Conservation (phyloP, 306 rosid genomes). For the Mimosa pudica region DNA sequence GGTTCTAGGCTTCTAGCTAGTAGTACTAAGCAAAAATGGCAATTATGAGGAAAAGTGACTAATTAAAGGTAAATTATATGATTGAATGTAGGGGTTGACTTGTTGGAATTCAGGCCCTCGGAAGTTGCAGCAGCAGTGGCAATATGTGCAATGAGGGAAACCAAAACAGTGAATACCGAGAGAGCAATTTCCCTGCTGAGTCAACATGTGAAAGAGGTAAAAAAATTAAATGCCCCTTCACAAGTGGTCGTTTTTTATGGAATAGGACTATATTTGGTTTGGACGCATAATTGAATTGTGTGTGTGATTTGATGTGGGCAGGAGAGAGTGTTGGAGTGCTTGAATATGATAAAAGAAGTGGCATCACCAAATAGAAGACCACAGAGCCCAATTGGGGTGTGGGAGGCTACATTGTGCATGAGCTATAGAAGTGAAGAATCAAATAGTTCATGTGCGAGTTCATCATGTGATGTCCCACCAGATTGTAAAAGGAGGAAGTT, state of each 20-base stretch:
- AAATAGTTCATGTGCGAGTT: constrained; percentile 61
- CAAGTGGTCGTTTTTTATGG: constrained; percentile 7
- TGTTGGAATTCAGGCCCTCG: constrained; percentile 85
- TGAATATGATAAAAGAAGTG: constrained; percentile 46
- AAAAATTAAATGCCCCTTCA: neutral
- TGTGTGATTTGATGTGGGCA: constrained; percentile 29
- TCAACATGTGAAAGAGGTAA: constrained; percentile 71
- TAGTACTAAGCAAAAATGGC: neutral
- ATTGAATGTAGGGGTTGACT: constrained; percentile 82
- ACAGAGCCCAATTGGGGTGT: constrained; percentile 82
- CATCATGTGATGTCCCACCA: constrained; percentile 58
- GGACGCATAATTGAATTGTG: constrained; percentile 1
- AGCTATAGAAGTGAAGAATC: constrained; percentile 80
- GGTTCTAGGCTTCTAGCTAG: no score
- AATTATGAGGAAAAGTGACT: constrained; percentile 7
- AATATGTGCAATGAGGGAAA: constrained; percentile 60
- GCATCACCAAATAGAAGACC: constrained; percentile 36
- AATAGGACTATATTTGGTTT: constrained; percentile 10
- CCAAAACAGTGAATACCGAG: constrained; percentile 57
- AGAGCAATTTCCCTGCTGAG: constrained; percentile 60
- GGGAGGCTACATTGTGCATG: constrained; percentile 65
- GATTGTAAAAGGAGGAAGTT: constrained; percentile 77
- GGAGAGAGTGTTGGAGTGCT: constrained; percentile 70
- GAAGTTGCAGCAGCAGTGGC: constrained; percentile 95
- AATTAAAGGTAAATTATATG: constrained; percentile 41